phyloP scores from a whole-genome alignment of 768 basidiomycete species.

The Coprinellus micaceus region DNA sequence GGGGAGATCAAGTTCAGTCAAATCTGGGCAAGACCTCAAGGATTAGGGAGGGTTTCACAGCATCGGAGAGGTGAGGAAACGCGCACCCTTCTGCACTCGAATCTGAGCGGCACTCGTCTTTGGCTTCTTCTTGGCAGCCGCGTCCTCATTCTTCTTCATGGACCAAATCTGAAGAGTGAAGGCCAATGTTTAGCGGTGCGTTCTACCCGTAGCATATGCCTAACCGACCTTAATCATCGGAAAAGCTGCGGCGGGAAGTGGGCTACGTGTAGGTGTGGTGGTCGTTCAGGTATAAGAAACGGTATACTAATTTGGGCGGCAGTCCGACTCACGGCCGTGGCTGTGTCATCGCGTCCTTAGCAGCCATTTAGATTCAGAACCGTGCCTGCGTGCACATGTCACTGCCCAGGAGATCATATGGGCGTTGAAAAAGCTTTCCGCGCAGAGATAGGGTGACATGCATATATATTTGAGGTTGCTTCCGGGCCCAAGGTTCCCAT shows the following conservation, averaged over 20 bases:
- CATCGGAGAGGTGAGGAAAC: neutral
- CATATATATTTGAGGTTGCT: neutral
- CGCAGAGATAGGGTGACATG: neutral
- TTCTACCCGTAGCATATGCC: too few species aligned
- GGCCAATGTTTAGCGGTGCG: too few species aligned
- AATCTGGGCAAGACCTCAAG: slow-evolving; percentile 48
- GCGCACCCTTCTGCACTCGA: slow-evolving; percentile 94
- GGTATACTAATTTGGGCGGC: slow-evolving; percentile 22
- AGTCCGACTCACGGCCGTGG: slow-evolving; percentile 20
- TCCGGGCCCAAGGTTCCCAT: neutral
- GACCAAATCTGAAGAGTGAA: slow-evolving; percentile 78
- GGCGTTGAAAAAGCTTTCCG: neutral
- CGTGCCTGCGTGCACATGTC: neutral
- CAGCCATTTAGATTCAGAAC: neutral
- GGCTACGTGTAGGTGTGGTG: slow-evolving; percentile 26
- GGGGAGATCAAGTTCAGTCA: slow-evolving; percentile 95
- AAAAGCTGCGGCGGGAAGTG: slow-evolving; percentile 17
- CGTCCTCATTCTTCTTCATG: slow-evolving; percentile 99
- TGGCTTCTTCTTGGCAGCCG: slow-evolving; percentile 95
- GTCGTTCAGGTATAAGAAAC: slow-evolving; percentile 13
- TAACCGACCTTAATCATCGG: slow-evolving; percentile 46
- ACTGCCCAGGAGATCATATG: neutral
- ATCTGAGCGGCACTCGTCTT: slow-evolving; percentile 98
- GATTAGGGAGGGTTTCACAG: neutral
- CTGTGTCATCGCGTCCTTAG: slow-evolving; percentile 9